Conservation (phyloP, 2,329 filamentous ascomycete species). For the Albifimbria verrucaria region DNA sequence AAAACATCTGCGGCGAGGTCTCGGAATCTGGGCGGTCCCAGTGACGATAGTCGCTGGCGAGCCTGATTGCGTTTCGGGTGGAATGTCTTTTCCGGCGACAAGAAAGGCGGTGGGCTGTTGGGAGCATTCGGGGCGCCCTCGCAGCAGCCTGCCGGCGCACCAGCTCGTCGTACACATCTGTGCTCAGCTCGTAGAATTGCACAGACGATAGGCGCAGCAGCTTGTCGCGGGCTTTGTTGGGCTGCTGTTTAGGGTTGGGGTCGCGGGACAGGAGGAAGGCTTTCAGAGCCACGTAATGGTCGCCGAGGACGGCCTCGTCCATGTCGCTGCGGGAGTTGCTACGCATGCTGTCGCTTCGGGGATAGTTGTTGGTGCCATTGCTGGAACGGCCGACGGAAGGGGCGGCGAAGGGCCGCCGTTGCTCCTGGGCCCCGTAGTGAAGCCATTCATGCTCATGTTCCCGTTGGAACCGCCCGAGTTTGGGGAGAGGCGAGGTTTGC, state of each 20-base stretch:
- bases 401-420: slow-evolving; percentile 75
- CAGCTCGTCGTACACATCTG: slow-evolving; percentile 95
- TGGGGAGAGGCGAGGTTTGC: slow-evolving; percentile 66
- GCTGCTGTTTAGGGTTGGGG: slow-evolving; percentile 68
- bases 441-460: slow-evolving; percentile 58
- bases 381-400: slow-evolving; percentile 81
- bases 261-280: slow-evolving; percentile 74
- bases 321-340: slow-evolving; percentile 55
- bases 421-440: slow-evolving; percentile 53
- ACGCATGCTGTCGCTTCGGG: slow-evolving; percentile 61
- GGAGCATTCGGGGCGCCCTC: slow-evolving; percentile 51
- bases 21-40: slow-evolving; percentile 81
- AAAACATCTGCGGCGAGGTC: slow-evolving; percentile 95
- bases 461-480: slow-evolving; percentile 61
- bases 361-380: slow-evolving; percentile 69
- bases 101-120: slow-evolving; percentile 62
- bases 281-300: slow-evolving; percentile 80
- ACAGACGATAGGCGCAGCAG: slow-evolving; percentile 82
- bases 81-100: slow-evolving; percentile 83
- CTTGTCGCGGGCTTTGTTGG: slow-evolving; percentile 93
- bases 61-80: slow-evolving; percentile 98
- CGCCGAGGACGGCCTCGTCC: slow-evolving; percentile 61
- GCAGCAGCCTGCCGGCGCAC: slow-evolving; percentile 75
- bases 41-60: slow-evolving; percentile 88
- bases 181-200: slow-evolving; percentile 96